A percentile compares a stretch with the other conserved stretches of the same genome.
Conservation (phyloP, 2,329 filamentous ascomycete species). For the Penicillium sp. region DNA sequence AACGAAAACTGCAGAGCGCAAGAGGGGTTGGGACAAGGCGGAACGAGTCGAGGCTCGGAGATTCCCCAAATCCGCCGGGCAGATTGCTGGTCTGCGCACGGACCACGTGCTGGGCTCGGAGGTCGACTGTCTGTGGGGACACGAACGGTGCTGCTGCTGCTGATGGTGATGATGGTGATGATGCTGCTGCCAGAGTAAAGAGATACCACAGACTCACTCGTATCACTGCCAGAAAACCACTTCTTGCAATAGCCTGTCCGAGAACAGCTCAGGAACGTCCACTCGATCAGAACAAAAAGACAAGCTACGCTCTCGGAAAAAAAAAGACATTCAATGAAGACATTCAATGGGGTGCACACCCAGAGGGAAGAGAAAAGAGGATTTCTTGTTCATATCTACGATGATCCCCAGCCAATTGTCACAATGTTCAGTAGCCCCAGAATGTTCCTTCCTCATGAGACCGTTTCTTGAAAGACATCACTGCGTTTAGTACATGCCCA, state of each 20-base stretch:
- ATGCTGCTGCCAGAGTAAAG: too few species aligned
- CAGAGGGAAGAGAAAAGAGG: constrained; percentile 4
- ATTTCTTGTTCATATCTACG: constrained; percentile 23
- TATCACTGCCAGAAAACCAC: too few species aligned
- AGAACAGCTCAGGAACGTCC: too few species aligned
- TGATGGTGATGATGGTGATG: too few species aligned
- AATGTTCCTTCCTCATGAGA: constrained; percentile 21
- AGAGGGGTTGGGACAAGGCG: neutral
- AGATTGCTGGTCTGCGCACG: neutral
- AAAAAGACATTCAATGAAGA: neutral
- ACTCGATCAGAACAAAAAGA: too few species aligned
- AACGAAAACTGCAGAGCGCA: neutral
- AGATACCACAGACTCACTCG: too few species aligned
- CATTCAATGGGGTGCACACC: neutral
- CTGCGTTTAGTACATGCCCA: constrained; percentile 24
- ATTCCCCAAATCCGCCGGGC: neutral
- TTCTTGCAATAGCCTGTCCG: too few species aligned
- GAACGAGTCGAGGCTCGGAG: neutral
- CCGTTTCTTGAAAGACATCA: constrained; percentile 21
- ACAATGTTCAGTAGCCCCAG: constrained; percentile 21
- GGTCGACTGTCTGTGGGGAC: too few species aligned
- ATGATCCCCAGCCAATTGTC: constrained; percentile 20
- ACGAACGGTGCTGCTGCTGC: too few species aligned
- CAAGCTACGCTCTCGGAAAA: neutral
- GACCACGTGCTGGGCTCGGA: neutral